Evolutionary conservation across 495 filamentous ascomycete genomes (phyloP).

Genomic region (Penicillium roqueforti): DNA sequence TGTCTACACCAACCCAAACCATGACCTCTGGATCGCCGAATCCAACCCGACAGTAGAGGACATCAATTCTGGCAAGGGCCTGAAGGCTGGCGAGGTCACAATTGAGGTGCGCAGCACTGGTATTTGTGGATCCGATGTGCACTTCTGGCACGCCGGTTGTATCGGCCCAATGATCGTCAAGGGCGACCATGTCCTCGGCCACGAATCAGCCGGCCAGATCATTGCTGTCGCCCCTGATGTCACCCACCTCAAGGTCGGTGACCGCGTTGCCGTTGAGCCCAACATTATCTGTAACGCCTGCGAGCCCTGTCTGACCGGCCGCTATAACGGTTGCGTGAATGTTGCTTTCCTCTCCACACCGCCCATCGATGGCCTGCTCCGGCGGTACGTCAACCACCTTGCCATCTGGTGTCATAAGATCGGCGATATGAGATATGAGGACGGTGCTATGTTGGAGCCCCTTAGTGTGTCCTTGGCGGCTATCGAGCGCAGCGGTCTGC

Average conservation of each 20-base stretch:
- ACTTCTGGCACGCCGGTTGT: slow-evolving; percentile 92
- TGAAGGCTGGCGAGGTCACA: slow-evolving; percentile 79
- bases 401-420: slow-evolving; percentile 94
- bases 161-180: slow-evolving; percentile 93
- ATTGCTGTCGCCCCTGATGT: slow-evolving; percentile 76
- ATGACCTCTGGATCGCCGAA: slow-evolving; percentile 86
- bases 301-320: slow-evolving; percentile 83
- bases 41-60: slow-evolving; percentile 70
- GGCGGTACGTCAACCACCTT: slow-evolving; percentile 89
- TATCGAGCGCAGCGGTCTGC: slow-evolving; percentile 71
- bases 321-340: slow-evolving; percentile 87
- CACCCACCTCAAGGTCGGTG: slow-evolving; percentile 67
- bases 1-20: slow-evolving; percentile 88
- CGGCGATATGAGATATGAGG: slow-evolving; percentile 79
- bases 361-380: slow-evolving; percentile 80
- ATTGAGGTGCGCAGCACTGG: slow-evolving; percentile 84
- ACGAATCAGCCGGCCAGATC: slow-evolving; percentile 84
- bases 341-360: slow-evolving; percentile 86
- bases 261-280: slow-evolving; percentile 87
- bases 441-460: slow-evolving; percentile 83
- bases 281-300: slow-evolving; percentile 85
- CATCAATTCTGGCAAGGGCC: slow-evolving; percentile 61
- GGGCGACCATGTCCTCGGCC: slow-evolving; percentile 82
- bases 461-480: slow-evolving; percentile 81
- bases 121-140: slow-evolving; percentile 92